A percentile compares a stretch with the other conserved stretches of the same genome.
Evolutionary conservation across 1,284 basidiomycete genomes (phyloP).

Genomic region (Ceratobasidium papillatum): DNA sequence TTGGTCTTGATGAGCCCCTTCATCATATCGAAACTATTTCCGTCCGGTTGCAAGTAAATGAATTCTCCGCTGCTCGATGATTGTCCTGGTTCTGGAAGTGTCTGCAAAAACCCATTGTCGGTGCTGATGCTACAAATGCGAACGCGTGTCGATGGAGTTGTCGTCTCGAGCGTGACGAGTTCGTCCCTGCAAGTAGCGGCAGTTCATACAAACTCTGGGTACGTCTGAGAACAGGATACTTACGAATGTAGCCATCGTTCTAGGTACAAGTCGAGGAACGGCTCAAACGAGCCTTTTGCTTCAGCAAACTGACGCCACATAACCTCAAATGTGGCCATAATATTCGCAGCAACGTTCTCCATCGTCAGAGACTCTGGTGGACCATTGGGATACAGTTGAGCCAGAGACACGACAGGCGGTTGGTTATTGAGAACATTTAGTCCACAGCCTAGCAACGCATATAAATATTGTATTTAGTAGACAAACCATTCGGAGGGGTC

Average conservation of each 20-base stretch:
- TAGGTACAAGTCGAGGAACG: conserved; percentile 82
- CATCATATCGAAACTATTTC: conserved; percentile 97
- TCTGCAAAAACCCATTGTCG: conserved; percentile 88
- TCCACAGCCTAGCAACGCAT: conserved; percentile 76
- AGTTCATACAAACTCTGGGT: not conserved
- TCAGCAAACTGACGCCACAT: conserved; percentile 80
- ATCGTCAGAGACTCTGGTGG: conserved; percentile 62
- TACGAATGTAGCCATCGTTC: conserved; percentile 89
- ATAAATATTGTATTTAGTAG: not conserved
- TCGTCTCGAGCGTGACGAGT: conserved; percentile 81
- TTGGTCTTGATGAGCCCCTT: conserved; percentile 84
- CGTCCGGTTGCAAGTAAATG: conserved; percentile 86
- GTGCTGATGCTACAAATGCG: conserved; percentile 87
- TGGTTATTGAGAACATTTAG: conserved; percentile 82
- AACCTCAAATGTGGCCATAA: conserved; percentile 80
- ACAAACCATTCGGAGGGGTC: conserved; percentile 4
- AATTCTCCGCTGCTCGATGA: conserved; percentile 53
- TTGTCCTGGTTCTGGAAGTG: conserved; percentile 65
- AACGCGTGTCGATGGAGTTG: conserved; percentile 71
- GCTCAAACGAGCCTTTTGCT: conserved; percentile 72
- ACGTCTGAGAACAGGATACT: conserved; percentile 48
- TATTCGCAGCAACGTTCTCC: conserved; percentile 78
- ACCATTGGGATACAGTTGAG: conserved; percentile 63
- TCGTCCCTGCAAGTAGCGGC: conserved; percentile 68
- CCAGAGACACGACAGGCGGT: conserved; percentile 84